Percentiles rank a stretch among this genome's conserved stretches.
Conservation (phyloP, 2,329 filamentous ascomycete species). For the Claviceps sp. region DNA sequence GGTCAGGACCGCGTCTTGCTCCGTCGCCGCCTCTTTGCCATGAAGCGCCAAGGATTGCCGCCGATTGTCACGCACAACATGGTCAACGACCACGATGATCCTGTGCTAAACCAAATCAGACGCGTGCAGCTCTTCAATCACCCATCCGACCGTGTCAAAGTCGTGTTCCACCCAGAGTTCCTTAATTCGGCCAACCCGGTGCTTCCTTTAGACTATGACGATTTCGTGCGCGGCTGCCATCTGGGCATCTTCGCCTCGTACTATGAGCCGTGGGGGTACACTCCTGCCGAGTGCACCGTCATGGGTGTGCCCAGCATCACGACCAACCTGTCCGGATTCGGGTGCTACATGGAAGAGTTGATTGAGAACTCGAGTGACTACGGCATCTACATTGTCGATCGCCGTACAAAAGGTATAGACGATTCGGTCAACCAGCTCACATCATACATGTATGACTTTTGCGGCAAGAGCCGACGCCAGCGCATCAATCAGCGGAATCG, state of each 20-base stretch:
- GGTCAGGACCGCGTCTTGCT: conserved; percentile 86
- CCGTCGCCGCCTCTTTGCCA: conserved; percentile 81
- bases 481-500: conserved; percentile 98
- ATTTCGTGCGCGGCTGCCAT: conserved; percentile 95
- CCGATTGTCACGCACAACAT: conserved; percentile 99
- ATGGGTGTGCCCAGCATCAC: conserved; percentile 99
- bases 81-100: conserved; percentile 86
- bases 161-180: conserved; percentile 97
- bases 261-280: conserved; percentile 99
- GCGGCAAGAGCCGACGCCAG: conserved; percentile 83
- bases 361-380: conserved; percentile 98
- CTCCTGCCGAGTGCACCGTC: conserved; percentile 92
- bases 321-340: conserved; percentile 93
- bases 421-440: conserved; percentile 94
- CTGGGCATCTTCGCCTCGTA: conserved; percentile 93
- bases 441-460: conserved; percentile 81
- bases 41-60: conserved; percentile 83
- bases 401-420: conserved; percentile 87
- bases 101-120: conserved; percentile 88
- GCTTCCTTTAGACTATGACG: conserved; percentile 90
- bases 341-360: conserved; percentile 98
- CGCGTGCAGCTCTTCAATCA: conserved; percentile 96
- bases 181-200: conserved; percentile 92
- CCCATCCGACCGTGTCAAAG: conserved; percentile 86
- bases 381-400: conserved; percentile 97